These are phyloP conservation scores for Malus orientalis DNA, from an alignment of 306 rosid genomes.

Conservation along the genomic window DNA sequence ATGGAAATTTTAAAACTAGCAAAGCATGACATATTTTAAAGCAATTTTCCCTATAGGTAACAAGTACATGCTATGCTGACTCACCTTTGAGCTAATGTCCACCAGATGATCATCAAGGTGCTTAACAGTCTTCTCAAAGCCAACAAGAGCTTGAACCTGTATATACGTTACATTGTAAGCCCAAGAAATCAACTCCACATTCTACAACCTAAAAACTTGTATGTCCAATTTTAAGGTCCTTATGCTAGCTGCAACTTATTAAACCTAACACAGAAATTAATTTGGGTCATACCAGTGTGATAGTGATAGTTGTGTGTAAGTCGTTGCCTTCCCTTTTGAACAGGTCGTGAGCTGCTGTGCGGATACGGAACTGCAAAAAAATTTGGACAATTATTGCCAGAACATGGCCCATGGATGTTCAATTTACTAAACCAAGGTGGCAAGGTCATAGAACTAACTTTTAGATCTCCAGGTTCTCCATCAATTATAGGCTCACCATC, in stretches of 20 bases:
- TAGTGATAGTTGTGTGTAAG: conserved; percentile 78
- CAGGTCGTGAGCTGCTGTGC: conserved; percentile 73
- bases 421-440: conserved; percentile 7
- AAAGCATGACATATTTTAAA: background rate
- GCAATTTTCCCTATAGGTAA: background rate
- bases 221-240: background rate
- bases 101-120: conserved; percentile 90
- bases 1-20: too few species aligned
- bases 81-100: conserved; percentile 79
- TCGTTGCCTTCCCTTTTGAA: conserved; percentile 85
- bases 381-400: conserved; percentile 19
- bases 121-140: conserved; percentile 78
- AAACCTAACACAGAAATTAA: background rate
- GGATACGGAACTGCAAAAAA: conserved; percentile 71
- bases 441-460: conserved; percentile 40
- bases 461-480: conserved; percentile 94
- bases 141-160: conserved; percentile 96
- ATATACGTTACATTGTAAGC: background rate
- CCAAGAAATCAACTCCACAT: conserved; percentile 15
- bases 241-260: background rate
- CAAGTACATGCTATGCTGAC: conserved; percentile 7
- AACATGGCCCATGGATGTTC: conserved; percentile 7
- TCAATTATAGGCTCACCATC: conserved; percentile 94
- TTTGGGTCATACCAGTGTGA: conserved; percentile 55
- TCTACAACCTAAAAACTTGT: background rate